phyloP scores from a whole-genome alignment of 2,329 filamentous ascomycete genomes.

The Monilinia fructicola region DNA sequence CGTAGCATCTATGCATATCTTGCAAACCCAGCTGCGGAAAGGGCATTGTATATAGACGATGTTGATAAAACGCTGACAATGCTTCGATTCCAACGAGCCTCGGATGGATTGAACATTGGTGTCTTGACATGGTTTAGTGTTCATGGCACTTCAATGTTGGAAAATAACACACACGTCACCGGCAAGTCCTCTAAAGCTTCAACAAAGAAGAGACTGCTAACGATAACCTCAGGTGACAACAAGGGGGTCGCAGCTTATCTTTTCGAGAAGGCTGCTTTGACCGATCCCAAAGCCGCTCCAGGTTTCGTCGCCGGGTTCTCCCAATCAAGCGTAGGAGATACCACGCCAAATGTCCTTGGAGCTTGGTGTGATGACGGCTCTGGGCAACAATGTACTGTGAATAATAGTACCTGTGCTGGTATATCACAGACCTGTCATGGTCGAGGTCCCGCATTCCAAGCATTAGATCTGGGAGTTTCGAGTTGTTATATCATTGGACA shows the following conservation, averaged over 20 bases:
- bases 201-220: neutral
- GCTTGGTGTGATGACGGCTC: constrained; percentile 87
- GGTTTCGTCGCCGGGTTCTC: constrained; percentile 88
- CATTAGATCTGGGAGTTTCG: constrained; percentile 67
- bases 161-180: constrained; percentile 86
- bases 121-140: constrained; percentile 77
- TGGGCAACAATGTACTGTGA: constrained; percentile 66
- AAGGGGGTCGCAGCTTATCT: constrained; percentile 88
- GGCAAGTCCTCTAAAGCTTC: constrained; percentile 46
- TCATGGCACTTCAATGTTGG: constrained; percentile 85
- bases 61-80: constrained; percentile 77
- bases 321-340: constrained; percentile 88
- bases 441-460: constrained; percentile 66
- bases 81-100: constrained; percentile 72
- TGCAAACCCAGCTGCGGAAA: constrained; percentile 76
- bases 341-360: constrained; percentile 80
- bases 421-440: constrained; percentile 63
- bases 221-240: constrained; percentile 56
- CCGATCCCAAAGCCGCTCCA: constrained; percentile 56
- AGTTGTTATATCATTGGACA: constrained; percentile 75
- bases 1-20: constrained; percentile 85
- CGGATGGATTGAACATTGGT: constrained; percentile 73
- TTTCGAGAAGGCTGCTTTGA: constrained; percentile 67
- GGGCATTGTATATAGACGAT: constrained; percentile 60
- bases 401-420: constrained; percentile 75